These are phyloP conservation scores for Alternaria triticina DNA, from an alignment of 2,329 filamentous ascomycete species.

Conservation along the genomic window DNA sequence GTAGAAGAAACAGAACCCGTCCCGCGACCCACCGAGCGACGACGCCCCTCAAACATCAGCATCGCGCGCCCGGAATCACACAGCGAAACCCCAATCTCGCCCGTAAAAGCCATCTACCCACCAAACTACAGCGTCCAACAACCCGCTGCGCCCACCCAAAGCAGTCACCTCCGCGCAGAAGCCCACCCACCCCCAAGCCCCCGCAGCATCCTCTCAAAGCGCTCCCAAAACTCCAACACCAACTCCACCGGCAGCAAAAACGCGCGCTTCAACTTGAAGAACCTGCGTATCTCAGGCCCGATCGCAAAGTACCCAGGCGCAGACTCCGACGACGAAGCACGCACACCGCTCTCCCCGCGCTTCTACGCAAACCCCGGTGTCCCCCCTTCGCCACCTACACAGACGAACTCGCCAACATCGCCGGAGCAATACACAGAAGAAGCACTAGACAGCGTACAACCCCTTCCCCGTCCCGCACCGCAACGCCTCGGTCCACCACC, in stretches of 20 bases:
- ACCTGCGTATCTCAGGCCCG: slow-evolving; percentile 64
- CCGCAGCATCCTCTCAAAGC: slow-evolving; percentile 47
- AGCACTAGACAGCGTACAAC: slow-evolving; percentile 43
- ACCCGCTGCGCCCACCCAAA: slow-evolving; percentile 14
- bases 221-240: slow-evolving; percentile 46
- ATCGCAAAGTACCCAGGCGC: slow-evolving; percentile 53
- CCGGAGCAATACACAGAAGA: slow-evolving; percentile 38
- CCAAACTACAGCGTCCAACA: slow-evolving; percentile 44
- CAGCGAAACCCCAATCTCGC: slow-evolving; percentile 47
- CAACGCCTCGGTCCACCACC: slow-evolving; percentile 28
- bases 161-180: slow-evolving; percentile 16
- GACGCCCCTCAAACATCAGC: slow-evolving; percentile 40
- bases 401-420: slow-evolving; percentile 41
- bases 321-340: slow-evolving; percentile 54
- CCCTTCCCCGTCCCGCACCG: slow-evolving; percentile 44
- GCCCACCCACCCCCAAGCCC: slow-evolving; percentile 36
- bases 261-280: slow-evolving; percentile 56
- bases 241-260: slow-evolving; percentile 49
- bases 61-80: slow-evolving; percentile 28
- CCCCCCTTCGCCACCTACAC: slow-evolving; percentile 60
- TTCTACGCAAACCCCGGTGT: slow-evolving; percentile 59
- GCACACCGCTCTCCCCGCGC: slow-evolving; percentile 63
- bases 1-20: slow-evolving; percentile 27
- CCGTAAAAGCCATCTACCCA: slow-evolving; percentile 57
- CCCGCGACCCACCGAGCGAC: slow-evolving; percentile 13